Evolutionary conservation across 2,329 filamentous ascomycete genomes (phyloP).

Genomic region (Orbilia quercus): DNA sequence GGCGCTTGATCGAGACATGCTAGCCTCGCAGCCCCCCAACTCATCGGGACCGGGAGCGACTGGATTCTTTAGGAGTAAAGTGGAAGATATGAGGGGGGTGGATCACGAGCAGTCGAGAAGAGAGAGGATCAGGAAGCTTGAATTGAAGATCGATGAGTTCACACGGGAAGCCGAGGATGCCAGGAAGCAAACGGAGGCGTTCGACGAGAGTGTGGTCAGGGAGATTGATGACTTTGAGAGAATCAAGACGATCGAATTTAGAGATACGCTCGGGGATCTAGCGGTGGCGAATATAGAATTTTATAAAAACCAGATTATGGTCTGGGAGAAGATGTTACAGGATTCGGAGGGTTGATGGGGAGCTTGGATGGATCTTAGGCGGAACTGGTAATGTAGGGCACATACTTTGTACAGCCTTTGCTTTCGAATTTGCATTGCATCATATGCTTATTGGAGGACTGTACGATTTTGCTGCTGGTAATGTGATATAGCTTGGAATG

Average conservation of each 20-base stretch:
- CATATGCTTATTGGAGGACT: conserved; percentile 12
- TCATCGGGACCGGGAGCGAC: conserved; percentile 72
- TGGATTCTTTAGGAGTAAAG: conserved; percentile 89
- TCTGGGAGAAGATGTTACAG: conserved; percentile 89
- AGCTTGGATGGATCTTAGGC: background rate
- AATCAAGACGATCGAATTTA: conserved; percentile 94
- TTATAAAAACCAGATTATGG: conserved; percentile 80
- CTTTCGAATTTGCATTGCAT: conserved; percentile 1
- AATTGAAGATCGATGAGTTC: conserved; percentile 90
- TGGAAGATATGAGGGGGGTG: conserved; percentile 95
- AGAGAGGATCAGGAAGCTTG: conserved; percentile 87
- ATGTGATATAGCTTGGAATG: background rate
- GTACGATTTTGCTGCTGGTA: conserved; percentile 1
- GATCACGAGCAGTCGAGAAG: conserved; percentile 92
- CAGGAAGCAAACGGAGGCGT: conserved; percentile 86
- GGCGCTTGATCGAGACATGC: conserved; percentile 82
- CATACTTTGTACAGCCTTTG: background rate
- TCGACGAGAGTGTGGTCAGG: conserved; percentile 94
- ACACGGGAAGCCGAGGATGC: conserved; percentile 89
- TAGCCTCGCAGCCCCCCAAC: conserved; percentile 66
- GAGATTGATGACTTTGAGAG: conserved; percentile 95
- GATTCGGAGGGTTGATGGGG: conserved; percentile 76
- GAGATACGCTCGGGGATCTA: conserved; percentile 82
- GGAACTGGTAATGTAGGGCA: background rate
- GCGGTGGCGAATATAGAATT: conserved; percentile 88